Base-by-base conservation (phyloP, 768 basidiomycete species). In the Cyclocybe aegerita region DNA sequence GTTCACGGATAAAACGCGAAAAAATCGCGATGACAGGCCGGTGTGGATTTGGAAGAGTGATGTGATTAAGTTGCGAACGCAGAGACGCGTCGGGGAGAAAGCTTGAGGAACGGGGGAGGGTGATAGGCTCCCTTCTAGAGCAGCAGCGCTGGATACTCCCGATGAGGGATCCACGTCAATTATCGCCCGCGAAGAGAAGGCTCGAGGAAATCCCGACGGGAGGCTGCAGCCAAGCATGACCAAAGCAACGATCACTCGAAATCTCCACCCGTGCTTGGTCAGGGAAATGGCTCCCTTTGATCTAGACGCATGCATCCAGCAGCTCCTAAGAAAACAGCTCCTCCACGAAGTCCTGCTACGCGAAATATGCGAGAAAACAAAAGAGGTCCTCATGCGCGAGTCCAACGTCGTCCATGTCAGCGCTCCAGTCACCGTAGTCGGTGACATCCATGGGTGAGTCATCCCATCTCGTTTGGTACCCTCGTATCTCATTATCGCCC, bases 341-440 rank as follows among this genome's bases (percentile, higher is more conserved):
- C 77, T 99, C 4, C 95, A 95, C 60, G 96, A 98, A 72, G 89
- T 93, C 1, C 78, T 98, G 23, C 70, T 99, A 39, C 87, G 94
- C 44, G 96, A 99, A 77, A 98, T 99, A 81, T 98, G 97, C 78
- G 96, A 97, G 65, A 98, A 98, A 74, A 97, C 96, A 11, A 99
- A 98, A 67, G 97, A 99, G 66, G 93, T 99, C 0, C 85, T 99
- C 50, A 98, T 98, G 97, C 78, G 93, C 54, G 97, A 99, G 74
- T 93, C 90, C 52, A 99, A 99, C 63, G 97, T 99, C 50, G 94
- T 98, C 6, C 97, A 98, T 63, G 89, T 99, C 58, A 88, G 85
- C 55, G 90, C 96, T 4, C 97, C 97, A 14, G 93, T 98, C 33
- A 99, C 97, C 1, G 97, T 99, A 29, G 97, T 98, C 35, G 97